Base-by-base conservation (phyloP, 768 basidiomycete genomes). In the Melanogaster broomeanus region DNA sequence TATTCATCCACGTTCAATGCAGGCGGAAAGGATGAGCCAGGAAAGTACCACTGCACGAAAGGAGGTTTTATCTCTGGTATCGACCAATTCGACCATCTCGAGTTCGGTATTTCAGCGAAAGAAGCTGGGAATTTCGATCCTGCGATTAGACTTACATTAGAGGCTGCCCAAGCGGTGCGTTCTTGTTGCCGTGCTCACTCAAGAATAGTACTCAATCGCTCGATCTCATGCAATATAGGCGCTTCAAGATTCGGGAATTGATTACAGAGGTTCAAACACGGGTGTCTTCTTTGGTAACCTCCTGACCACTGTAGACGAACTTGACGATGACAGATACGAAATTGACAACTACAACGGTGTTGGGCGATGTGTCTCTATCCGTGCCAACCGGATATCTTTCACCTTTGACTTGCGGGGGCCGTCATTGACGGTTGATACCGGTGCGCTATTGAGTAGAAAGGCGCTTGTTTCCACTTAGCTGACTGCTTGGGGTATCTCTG, bases 181-280 rank as follows among this genome's bases (percentile, higher is more conserved):
- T 24, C 3, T 31, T 13, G 2, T 4, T 31, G 0, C n/a, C 11
- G 0, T 7, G 2, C 16, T 2, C 16, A 4, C 39, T 42, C 22
- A 55, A 27, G 39, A n/a, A n/a, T 31, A 16, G 16, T 21, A 42
- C 8, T 42, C 21, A 19, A 37, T 28, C 18, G 13, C n/a, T 16
- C 19, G 6, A 48, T 38, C 37, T 31, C 12, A 3, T 3, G 10
- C 33, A 6, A 47, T 19, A 3, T 13, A 58, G 24, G 73, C 74
- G 2, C 64, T 80, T 16, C 67, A 74, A 41, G 78, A 80, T 55
- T 76, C 78, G 2, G 78, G 77, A 7, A 72, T 79, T 35, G 70
- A 78, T 53, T 78, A 72, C 51, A 66, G 78, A 44, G 69, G 68
- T 18, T 65, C 66, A 22, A 72, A 72, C 12, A 72, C 79, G 24